Conservation (phyloP, 2,329 filamentous ascomycete genomes). For the Claviceps spartinae region DNA sequence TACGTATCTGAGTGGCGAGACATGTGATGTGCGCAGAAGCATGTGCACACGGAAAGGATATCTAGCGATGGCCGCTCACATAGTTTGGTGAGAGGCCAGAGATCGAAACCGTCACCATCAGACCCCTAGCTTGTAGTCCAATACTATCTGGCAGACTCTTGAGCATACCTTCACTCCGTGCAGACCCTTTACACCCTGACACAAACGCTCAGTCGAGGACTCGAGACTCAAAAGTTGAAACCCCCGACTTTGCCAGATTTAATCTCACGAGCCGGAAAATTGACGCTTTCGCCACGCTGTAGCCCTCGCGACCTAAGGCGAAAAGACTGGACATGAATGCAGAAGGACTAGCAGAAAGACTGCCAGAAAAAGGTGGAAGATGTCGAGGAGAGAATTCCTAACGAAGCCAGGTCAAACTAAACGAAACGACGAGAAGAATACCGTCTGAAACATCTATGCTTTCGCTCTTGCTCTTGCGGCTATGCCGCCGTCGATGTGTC, state of each 20-base stretch:
- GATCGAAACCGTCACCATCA: too few species aligned
- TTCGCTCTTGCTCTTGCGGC: slow-evolving; percentile 49
- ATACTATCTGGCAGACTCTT: too few species aligned
- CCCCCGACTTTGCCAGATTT: slow-evolving; percentile 12
- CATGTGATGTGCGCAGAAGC: too few species aligned
- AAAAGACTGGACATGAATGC: neutral
- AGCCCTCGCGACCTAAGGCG: slow-evolving; percentile 13
- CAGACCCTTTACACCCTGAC: too few species aligned
- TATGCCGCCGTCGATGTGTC: slow-evolving; percentile 34
- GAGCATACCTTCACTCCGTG: too few species aligned
- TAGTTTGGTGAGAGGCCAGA: too few species aligned
- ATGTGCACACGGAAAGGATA: too few species aligned
- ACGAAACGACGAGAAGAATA: slow-evolving; percentile 14
- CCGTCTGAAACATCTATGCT: slow-evolving; percentile 27
- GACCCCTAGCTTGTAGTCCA: too few species aligned
- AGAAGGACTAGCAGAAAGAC: neutral
- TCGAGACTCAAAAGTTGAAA: too few species aligned
- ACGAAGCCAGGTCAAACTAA: slow-evolving; percentile 8
- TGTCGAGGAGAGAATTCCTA: neutral
- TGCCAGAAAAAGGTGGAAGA: neutral
- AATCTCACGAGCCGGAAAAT: slow-evolving; percentile 23
- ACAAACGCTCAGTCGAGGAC: too few species aligned
- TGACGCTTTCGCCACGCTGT: slow-evolving; percentile 21
- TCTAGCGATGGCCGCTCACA: too few species aligned
- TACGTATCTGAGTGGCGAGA: too few species aligned